Conservation (phyloP, 495 filamentous ascomycete species). For the Peziza echinospora region DNA sequence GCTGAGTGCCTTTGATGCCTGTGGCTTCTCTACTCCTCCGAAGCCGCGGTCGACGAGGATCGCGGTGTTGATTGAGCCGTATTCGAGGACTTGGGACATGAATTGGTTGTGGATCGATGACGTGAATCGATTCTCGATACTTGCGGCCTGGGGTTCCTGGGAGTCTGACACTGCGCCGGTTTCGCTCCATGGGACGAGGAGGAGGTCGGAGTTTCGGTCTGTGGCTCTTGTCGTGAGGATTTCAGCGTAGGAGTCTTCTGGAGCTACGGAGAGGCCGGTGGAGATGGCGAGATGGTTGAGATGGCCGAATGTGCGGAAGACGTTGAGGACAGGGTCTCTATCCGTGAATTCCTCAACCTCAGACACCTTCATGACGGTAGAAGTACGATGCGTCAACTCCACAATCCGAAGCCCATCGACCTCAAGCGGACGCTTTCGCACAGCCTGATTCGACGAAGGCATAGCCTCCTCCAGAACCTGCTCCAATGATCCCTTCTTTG, state of each 20-base stretch:
- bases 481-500: conserved; percentile 17
- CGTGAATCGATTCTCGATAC: conserved; percentile 27
- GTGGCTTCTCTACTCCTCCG: conserved; percentile 26
- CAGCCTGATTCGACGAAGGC: conserved; percentile 4
- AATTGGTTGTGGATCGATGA: conserved; percentile 39
- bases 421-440: conserved; percentile 36
- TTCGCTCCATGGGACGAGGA: conserved; percentile 82
- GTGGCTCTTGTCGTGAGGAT: conserved; percentile 44
- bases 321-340: conserved; percentile 76
- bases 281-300: conserved; percentile 69
- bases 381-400: conserved; percentile 79
- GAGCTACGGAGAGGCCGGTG: conserved; percentile 54
- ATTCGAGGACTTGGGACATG: conserved; percentile 39
- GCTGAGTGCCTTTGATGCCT: conserved; percentile 19
- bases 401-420: conserved; percentile 72
- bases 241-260: conserved; percentile 57
- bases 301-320: conserved; percentile 71
- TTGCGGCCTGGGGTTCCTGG: conserved; percentile 14
- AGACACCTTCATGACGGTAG: conserved; percentile 84
- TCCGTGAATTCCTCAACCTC: conserved; percentile 55
- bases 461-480: conserved; percentile 11
- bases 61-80: conserved; percentile 44
- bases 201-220: conserved; percentile 50
- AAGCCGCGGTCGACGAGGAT: conserved; percentile 64
- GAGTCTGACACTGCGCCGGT: conserved; percentile 50